Evolutionary conservation across 176 grass and related monocot species (phyloP).

Genomic region (Secale cereale): DNA sequence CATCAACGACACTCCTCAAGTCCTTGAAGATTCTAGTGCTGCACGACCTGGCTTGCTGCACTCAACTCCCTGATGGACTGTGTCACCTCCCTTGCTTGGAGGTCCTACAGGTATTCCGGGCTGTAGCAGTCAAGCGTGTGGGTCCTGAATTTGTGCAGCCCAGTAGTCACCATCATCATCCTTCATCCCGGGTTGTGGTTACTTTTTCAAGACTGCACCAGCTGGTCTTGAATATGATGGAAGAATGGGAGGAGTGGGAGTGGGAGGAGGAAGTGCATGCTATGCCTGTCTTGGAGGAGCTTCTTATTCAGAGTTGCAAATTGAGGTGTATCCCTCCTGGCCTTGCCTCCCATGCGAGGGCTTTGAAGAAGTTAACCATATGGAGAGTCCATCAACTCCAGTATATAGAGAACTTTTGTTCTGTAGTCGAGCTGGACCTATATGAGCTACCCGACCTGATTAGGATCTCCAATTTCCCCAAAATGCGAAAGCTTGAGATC

Average conservation of each 20-base stretch:
- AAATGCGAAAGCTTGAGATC: background rate
- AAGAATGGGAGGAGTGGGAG: slow-evolving; percentile 39
- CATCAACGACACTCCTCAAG: background rate
- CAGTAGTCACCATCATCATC: no score
- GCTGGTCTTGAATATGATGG: slow-evolving; percentile 15
- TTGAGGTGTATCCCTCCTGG: slow-evolving; percentile 14
- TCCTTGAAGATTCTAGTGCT: background rate
- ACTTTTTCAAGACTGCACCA: background rate
- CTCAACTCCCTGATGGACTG: slow-evolving; percentile 18
- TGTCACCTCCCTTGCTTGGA: slow-evolving; percentile 17
- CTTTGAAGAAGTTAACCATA: background rate
- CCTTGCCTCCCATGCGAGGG: background rate
- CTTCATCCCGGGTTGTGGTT: background rate
- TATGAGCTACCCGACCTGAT: background rate
- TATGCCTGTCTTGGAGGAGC: slow-evolving; percentile 22
- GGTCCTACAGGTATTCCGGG: background rate
- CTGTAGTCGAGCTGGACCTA: background rate
- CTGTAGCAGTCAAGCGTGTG: slow-evolving; percentile 10
- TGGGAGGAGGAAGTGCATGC: slow-evolving; percentile 30
- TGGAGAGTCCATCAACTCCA: background rate
- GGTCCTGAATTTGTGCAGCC: slow-evolving; percentile 24
- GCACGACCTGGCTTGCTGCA: background rate
- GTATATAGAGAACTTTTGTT: background rate
- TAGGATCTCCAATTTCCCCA: background rate
- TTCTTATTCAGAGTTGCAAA: slow-evolving; percentile 16